Evolutionary conservation across 345 rosid species (phyloP).

Genomic region (Nephelium lappaceum): DNA sequence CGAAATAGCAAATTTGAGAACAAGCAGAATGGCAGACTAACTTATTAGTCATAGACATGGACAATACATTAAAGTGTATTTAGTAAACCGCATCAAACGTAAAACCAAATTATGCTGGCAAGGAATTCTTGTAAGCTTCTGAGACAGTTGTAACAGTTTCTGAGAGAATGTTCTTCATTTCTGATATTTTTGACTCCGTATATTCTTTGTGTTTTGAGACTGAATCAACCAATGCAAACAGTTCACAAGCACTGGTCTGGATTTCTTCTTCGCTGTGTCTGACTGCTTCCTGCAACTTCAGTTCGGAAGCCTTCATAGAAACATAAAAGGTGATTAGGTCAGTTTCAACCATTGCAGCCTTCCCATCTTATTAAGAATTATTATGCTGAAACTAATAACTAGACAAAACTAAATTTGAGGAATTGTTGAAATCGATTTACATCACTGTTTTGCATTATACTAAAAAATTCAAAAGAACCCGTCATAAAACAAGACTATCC

Average conservation of each 20-base stretch:
- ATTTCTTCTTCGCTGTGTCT: constrained; percentile 62
- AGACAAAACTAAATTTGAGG: not conserved
- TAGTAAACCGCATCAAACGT: not conserved
- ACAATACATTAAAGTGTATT: no score
- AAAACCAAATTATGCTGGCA: constrained; percentile 31
- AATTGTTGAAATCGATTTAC: not conserved
- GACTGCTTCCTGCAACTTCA: constrained; percentile 60
- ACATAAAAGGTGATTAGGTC: not conserved
- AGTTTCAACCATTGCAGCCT: not conserved
- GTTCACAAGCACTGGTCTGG: constrained; percentile 52
- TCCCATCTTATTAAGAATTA: no score
- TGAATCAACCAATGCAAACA: constrained; percentile 60
- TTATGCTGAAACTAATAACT: not conserved
- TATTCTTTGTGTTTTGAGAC: constrained; percentile 71
- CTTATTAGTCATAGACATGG: not conserved
- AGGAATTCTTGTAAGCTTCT: constrained; percentile 43
- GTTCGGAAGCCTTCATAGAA: constrained; percentile 38
- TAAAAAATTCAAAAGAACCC: no score
- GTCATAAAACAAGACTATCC: no score
- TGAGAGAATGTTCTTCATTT: constrained; percentile 50
- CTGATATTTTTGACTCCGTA: constrained; percentile 53
- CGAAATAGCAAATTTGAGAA: no score
- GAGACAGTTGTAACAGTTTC: constrained; percentile 53
- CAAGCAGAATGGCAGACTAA: no score
- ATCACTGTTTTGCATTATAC: no score